Conservation (phyloP, 176 grass and related monocot genomes). For the Oryza meridionalis region DNA sequence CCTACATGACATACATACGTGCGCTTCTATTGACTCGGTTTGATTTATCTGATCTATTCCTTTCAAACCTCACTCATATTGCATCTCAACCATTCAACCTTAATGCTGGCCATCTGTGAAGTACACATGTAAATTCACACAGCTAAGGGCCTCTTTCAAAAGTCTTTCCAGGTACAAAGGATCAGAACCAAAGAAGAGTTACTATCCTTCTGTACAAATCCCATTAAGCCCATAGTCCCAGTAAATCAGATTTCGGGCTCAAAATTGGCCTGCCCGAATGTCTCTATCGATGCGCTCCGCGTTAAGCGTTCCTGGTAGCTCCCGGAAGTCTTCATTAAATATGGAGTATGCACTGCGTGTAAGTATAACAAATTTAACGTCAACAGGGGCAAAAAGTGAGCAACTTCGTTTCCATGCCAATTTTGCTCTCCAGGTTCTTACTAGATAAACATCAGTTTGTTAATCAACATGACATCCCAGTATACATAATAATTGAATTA, state of each 20-base stretch:
- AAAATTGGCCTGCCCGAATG: conserved; percentile 82
- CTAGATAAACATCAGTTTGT: neutral
- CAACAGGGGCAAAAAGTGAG: neutral
- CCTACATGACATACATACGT: neutral
- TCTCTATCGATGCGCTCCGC: conserved; percentile 89
- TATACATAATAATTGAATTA: conserved; percentile 8
- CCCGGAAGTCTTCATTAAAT: conserved; percentile 96
- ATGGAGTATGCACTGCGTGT: conserved; percentile 94
- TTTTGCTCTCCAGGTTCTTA: neutral
- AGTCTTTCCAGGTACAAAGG: conserved; percentile 15
- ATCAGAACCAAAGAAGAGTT: neutral
- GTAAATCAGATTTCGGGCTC: conserved; percentile 13
- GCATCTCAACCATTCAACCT: neutral
- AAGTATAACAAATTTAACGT: conserved; percentile 23
- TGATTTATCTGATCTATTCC: neutral
- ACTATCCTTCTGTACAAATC: conserved; percentile 29
- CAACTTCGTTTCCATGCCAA: neutral
- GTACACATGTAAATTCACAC: neutral
- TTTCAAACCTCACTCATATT: neutral
- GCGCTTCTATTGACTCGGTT: neutral
- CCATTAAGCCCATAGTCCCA: neutral
- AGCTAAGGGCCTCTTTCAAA: neutral
- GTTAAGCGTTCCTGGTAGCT: conserved; percentile 92
- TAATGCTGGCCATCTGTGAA: conserved; percentile 2
- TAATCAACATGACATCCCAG: neutral